Evolutionary conservation across 257 asterid genomes (phyloP).

Genomic region (Parsonsia alboflavescens): DNA sequence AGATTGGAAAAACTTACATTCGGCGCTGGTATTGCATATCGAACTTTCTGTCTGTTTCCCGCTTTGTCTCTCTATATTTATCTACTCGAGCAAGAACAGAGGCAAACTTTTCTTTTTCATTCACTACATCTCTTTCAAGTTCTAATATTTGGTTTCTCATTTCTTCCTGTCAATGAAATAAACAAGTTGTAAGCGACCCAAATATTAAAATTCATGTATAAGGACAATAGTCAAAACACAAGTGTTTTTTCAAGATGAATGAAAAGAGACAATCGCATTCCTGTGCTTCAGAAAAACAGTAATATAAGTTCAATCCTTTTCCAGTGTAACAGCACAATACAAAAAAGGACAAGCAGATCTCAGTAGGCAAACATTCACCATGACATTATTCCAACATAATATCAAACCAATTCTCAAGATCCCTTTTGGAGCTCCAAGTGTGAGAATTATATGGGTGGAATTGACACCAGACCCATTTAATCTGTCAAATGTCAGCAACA

Average conservation of each 20-base stretch:
- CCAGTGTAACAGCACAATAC: background rate
- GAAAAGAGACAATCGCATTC: background rate
- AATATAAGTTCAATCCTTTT: background rate
- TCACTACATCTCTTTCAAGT: conserved; percentile 45
- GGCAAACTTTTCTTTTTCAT: conserved; percentile 51
- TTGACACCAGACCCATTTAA: background rate
- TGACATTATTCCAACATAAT: background rate
- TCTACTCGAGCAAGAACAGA: conserved; percentile 35
- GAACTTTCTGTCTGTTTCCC: conserved; percentile 57
- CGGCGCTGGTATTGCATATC: conserved; percentile 73
- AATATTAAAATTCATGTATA: background rate
- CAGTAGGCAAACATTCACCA: background rate
- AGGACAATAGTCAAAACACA: background rate
- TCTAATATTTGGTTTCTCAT: conserved; percentile 60
- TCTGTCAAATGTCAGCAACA: background rate
- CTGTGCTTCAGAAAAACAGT: background rate
- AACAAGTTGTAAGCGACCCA: conserved; percentile 5
- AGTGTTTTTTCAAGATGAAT: background rate
- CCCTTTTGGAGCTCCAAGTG: background rate
- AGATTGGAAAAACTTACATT: conserved; percentile 44
- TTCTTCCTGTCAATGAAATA: conserved; percentile 52
- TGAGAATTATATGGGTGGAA: background rate
- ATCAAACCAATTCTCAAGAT: background rate
- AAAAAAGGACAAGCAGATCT: background rate
- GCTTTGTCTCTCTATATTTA: conserved; percentile 44